Evolutionary conservation across 306 rosid species (phyloP).

Genomic region (Canavalia gladiata): DNA sequence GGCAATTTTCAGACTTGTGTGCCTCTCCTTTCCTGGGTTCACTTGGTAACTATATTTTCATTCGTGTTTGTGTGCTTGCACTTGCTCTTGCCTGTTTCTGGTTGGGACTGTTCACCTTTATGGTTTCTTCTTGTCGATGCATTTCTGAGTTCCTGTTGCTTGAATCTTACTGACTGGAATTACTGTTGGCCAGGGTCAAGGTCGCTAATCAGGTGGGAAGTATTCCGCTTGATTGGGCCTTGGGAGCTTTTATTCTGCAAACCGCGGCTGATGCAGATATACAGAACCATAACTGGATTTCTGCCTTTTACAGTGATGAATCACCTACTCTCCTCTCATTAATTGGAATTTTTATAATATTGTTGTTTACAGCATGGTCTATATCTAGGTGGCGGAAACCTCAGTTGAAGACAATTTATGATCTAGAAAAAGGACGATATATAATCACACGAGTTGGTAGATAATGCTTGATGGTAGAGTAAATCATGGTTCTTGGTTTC

Average conservation of each 20-base stretch:
- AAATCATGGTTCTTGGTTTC: conserved; percentile 39
- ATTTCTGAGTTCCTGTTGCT: conserved; percentile 29
- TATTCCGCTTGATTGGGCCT: conserved; percentile 95
- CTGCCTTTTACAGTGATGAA: conserved; percentile 60
- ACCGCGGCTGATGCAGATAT: conserved; percentile 61
- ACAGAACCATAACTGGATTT: conserved; percentile 63
- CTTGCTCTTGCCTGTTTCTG: conserved; percentile 7
- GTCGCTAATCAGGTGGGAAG: conserved; percentile 80
- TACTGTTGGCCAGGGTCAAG: conserved; percentile 65
- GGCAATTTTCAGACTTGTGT: conserved; percentile 18
- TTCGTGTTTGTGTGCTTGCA: conserved; percentile 28
- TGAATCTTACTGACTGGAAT: conserved; percentile 46
- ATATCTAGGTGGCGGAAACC: conserved; percentile 90
- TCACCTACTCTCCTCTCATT: conserved; percentile 67
- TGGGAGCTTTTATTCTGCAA: conserved; percentile 97
- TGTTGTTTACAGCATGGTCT: conserved; percentile 86
- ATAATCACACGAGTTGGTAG: conserved; percentile 74
- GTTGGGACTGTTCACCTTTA: background rate
- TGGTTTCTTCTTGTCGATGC: conserved; percentile 27
- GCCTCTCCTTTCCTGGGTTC: conserved; percentile 8
- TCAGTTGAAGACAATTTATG: conserved; percentile 87
- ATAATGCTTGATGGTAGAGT: conserved; percentile 45
- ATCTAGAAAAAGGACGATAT: conserved; percentile 92
- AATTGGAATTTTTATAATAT: conserved; percentile 62
- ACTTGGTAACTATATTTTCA: conserved; percentile 12